phyloP scores from a whole-genome alignment of 2,329 filamentous ascomycete species.

The Sporothrix inflata region DNA sequence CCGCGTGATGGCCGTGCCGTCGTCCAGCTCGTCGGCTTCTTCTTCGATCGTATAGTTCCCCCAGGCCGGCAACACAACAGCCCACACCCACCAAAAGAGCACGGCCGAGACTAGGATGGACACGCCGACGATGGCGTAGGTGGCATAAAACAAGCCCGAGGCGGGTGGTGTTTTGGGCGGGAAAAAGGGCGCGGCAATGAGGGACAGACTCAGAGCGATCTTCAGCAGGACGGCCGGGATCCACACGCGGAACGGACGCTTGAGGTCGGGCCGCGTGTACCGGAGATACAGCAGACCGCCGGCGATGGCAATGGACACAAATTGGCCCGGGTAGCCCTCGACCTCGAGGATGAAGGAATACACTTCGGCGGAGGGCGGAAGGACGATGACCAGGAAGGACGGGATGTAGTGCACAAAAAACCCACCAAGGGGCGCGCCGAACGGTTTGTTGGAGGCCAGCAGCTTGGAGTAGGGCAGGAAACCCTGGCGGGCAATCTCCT shows the following conservation, averaged over 20 bases:
- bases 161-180: conserved; percentile 54
- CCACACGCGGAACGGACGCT: conserved; percentile 69
- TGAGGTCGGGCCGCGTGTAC: conserved; percentile 59
- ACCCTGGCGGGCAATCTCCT: conserved; percentile 72
- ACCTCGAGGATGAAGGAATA: conserved; percentile 76
- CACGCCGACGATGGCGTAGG: conserved; percentile 57
- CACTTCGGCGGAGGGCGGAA: conserved; percentile 66
- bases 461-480: conserved; percentile 66
- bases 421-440: conserved; percentile 68
- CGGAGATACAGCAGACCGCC: conserved; percentile 65
- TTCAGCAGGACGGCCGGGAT: conserved; percentile 60
- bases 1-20: conserved; percentile 69
- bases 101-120: conserved; percentile 40
- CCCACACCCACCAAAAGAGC: conserved; percentile 73
- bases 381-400: conserved; percentile 65
- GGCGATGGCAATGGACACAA: conserved; percentile 61
- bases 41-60: conserved; percentile 66
- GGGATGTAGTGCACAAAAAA: conserved; percentile 71
- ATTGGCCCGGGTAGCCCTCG: conserved; percentile 67
- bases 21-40: conserved; percentile 59
- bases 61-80: conserved; percentile 61
- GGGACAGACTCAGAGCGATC: conserved; percentile 55
- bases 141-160: conserved; percentile 55
- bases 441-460: conserved; percentile 67
- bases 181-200: conserved; percentile 66